Conservation (phyloP, 805 yeast genomes). For the Candida oleophila region DNA sequence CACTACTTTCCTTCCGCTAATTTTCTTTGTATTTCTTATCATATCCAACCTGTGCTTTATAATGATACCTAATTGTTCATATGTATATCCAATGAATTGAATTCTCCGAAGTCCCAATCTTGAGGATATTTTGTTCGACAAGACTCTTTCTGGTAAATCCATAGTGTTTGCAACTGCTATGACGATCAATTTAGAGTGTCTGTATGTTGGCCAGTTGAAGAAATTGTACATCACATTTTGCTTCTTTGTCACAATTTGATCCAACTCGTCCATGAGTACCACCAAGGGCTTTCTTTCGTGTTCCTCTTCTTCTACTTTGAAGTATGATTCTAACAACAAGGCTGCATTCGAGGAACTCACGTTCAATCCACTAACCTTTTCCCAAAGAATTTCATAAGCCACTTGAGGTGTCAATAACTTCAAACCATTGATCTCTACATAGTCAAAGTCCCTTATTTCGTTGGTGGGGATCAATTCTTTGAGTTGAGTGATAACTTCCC, state of each 20-base stretch:
- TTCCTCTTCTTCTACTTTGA: constrained; percentile 37
- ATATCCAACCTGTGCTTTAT: constrained; percentile 66
- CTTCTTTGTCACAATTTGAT: constrained; percentile 79
- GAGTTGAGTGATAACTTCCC: constrained; percentile 79
- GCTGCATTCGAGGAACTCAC: constrained; percentile 66
- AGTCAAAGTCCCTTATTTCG: constrained; percentile 53
- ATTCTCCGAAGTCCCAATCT: constrained; percentile 86
- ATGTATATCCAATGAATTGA: constrained; percentile 86
- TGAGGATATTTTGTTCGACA: constrained; percentile 87
- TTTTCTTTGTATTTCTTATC: constrained; percentile 25
- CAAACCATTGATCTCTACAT: constrained; percentile 87
- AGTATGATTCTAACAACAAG: constrained; percentile 67
- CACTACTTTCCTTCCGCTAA: constrained; percentile 35
- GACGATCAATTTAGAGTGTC: constrained; percentile 75
- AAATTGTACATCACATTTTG: constrained; percentile 92
- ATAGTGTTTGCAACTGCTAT: constrained; percentile 95
- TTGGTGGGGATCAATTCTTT: constrained; percentile 29
- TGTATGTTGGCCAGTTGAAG: constrained; percentile 94
- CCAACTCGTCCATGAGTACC: constrained; percentile 86
- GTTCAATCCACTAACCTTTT: constrained; percentile 57
- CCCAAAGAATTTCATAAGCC: constrained; percentile 84
- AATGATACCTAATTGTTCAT: constrained; percentile 71
- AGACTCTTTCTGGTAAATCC: constrained; percentile 90
- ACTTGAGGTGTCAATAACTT: constrained; percentile 75
- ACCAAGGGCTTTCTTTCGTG: constrained; percentile 55